Conservation (phyloP, 306 rosid species). For the Coriaria nepalensis region DNA sequence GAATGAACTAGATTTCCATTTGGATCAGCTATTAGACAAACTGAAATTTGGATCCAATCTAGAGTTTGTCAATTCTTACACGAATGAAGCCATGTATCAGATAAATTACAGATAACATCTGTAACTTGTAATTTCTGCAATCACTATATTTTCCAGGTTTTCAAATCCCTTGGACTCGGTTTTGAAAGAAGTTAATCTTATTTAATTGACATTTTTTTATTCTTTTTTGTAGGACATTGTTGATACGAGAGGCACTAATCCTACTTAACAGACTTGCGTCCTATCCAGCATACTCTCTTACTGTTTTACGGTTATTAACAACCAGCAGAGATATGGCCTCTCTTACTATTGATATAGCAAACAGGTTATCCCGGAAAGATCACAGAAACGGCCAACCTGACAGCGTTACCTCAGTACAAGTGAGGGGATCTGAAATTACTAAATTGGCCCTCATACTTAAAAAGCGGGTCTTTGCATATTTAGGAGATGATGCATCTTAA, state of each 20-base stretch:
- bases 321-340: conserved; percentile 57
- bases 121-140: no score
- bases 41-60: no score
- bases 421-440: conserved; percentile 50
- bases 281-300: conserved; percentile 41
- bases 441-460: conserved; percentile 55
- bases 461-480: conserved; percentile 52
- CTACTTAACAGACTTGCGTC: conserved; percentile 78
- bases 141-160: no score
- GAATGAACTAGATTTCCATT: no score
- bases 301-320: conserved; percentile 36
- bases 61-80: no score
- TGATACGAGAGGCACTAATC: conserved; percentile 73
- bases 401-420: conserved; percentile 23
- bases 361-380: conserved; percentile 45
- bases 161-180: no score
- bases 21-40: no score
- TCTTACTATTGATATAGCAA: conserved; percentile 52
- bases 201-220: not conserved
- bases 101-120: no score
- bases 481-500: conserved; percentile 32
- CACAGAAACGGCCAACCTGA: conserved; percentile 19
- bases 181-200: not conserved
- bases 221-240: conserved; percentile 47
- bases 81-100: no score